Conservation (phyloP, 2,329 filamentous ascomycete species). For the Paraphaeosphaeria minitans region DNA sequence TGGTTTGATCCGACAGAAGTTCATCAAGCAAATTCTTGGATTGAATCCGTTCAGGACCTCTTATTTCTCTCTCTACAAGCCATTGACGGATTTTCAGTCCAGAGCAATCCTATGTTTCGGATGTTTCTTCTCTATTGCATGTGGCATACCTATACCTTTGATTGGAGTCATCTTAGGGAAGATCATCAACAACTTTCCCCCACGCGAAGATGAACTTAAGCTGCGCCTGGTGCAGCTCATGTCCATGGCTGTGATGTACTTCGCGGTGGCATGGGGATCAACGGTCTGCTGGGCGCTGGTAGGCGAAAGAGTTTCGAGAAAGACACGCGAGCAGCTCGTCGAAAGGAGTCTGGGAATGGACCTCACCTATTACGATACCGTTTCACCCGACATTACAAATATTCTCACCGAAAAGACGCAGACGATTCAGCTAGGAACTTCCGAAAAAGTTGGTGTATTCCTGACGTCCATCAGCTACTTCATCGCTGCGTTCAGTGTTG, state of each 20-base stretch:
- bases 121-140: conserved; percentile 54
- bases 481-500: conserved; percentile 51
- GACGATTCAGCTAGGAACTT: conserved; percentile 53
- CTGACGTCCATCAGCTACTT: conserved; percentile 54
- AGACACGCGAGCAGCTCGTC: conserved; percentile 54
- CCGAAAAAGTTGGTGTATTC: conserved; percentile 55
- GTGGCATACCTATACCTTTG: conserved; percentile 65
- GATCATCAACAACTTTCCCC: conserved; percentile 58
- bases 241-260: conserved; percentile 54
- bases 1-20: conserved; percentile 37
- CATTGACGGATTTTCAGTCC: conserved; percentile 50
- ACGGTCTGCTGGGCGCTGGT: conserved; percentile 57
- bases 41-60: conserved; percentile 54
- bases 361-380: conserved; percentile 57
- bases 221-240: conserved; percentile 51
- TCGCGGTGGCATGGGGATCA: conserved; percentile 57
- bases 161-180: conserved; percentile 62
- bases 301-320: conserved; percentile 56
- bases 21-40: conserved; percentile 48
- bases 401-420: conserved; percentile 54
- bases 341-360: conserved; percentile 57
- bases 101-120: conserved; percentile 42
- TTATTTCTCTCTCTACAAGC: conserved; percentile 55
- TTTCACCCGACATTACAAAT: conserved; percentile 56
- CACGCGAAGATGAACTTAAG: conserved; percentile 50